phyloP scores from a whole-genome alignment of 495 filamentous ascomycete species.

The Neurospora intermedia region DNA sequence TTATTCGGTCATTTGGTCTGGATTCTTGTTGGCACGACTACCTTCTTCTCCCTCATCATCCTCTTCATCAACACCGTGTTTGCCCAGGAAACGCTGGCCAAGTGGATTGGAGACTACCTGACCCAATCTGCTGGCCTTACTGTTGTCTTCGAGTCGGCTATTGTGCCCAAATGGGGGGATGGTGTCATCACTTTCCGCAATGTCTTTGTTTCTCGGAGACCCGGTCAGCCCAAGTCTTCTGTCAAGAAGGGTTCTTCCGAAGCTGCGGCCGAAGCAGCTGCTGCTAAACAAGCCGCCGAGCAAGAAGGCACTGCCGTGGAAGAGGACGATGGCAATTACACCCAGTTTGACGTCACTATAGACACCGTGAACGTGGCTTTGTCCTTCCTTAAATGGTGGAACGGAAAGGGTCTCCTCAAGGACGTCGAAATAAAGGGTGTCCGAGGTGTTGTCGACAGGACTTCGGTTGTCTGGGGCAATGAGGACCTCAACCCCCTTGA shows the following conservation, averaged over 20 bases:
- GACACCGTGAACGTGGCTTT: slow-evolving; percentile 92
- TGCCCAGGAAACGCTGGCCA: slow-evolving; percentile 90
- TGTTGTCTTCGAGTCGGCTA: slow-evolving; percentile 94
- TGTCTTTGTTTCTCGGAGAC: slow-evolving; percentile 87
- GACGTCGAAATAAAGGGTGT: slow-evolving; percentile 93
- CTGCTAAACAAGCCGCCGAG: slow-evolving; percentile 45
- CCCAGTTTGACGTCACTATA: slow-evolving; percentile 91
- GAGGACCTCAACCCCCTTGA: slow-evolving; percentile 74
- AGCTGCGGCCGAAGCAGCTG: slow-evolving; percentile 76
- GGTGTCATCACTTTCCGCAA: slow-evolving; percentile 95
- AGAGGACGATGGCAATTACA: slow-evolving; percentile 91
- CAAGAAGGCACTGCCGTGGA: slow-evolving; percentile 29
- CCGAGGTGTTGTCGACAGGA: slow-evolving; percentile 90
- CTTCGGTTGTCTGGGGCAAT: slow-evolving; percentile 58
- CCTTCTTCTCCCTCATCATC: slow-evolving; percentile 88
- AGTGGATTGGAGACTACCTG: slow-evolving; percentile 90
- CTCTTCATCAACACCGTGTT: slow-evolving; percentile 90
- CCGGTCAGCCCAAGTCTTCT: slow-evolving; percentile 63
- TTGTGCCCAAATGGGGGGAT: slow-evolving; percentile 89
- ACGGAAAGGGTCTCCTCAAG: slow-evolving; percentile 81
- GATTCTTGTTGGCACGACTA: slow-evolving; percentile 91
- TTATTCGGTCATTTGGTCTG: slow-evolving; percentile 87
- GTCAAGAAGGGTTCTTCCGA: slow-evolving; percentile 90
- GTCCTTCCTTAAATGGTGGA: slow-evolving; percentile 97
- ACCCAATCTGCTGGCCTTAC: slow-evolving; percentile 92